Evolutionary conservation across 2,329 filamentous ascomycete species (phyloP).

Genomic region (Chrysoporthe cubensis): DNA sequence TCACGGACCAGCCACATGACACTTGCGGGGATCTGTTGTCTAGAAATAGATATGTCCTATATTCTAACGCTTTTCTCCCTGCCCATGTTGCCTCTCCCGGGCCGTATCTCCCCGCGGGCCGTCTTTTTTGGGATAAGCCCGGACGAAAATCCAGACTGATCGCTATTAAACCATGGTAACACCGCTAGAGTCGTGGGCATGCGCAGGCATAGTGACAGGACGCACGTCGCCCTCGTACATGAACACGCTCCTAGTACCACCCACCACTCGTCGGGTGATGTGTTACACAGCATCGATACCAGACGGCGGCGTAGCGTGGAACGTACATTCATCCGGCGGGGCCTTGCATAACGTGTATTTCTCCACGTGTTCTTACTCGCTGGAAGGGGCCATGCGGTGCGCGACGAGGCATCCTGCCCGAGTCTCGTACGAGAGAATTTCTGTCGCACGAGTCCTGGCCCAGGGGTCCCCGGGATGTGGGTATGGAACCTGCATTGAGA

Average conservation of each 20-base stretch:
- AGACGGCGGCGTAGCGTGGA: background rate
- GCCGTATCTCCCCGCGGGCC: background rate
- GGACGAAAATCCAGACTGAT: background rate
- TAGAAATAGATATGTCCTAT: conserved; percentile 4
- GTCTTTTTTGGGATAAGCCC: background rate
- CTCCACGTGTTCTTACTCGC: background rate
- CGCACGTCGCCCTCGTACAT: background rate
- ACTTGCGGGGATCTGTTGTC: conserved; percentile 2
- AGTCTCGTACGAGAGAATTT: background rate
- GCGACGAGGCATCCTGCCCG: background rate
- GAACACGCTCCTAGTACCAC: background rate
- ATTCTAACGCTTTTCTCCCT: background rate
- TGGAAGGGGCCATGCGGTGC: background rate
- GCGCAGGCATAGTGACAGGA: background rate
- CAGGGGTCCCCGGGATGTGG: background rate
- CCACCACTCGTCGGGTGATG: background rate
- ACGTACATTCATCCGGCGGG: conserved; percentile 7
- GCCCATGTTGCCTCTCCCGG: background rate
- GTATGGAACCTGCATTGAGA: background rate
- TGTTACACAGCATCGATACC: conserved; percentile 4
- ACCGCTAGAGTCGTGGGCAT: background rate
- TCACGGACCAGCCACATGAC: background rate
- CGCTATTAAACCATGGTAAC: background rate
- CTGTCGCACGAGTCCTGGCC: background rate
- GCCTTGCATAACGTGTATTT: conserved; percentile 1